These are phyloP conservation scores for Delitschia confertaspora DNA, from an alignment of 495 filamentous ascomycete genomes.

Conservation along the genomic window DNA sequence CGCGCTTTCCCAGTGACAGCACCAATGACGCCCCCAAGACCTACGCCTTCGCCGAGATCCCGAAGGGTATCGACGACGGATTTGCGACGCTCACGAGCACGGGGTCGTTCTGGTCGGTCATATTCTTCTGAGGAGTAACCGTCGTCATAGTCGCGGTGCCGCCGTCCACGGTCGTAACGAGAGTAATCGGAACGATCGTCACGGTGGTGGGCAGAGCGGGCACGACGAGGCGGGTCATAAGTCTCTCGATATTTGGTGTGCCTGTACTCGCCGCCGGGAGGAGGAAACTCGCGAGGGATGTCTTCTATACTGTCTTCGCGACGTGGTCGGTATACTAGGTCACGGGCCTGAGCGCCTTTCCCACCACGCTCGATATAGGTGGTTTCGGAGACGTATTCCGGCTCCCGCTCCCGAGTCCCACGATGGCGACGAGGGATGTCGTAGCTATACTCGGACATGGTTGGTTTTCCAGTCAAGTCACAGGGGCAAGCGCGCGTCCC, in stretches of 20 bases:
- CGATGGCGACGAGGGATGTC: conserved; percentile 18
- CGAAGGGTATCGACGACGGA: conserved; percentile 31
- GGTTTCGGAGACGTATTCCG: conserved; percentile 36
- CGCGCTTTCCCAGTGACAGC: conserved; percentile 39
- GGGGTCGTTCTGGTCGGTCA: conserved; percentile 22
- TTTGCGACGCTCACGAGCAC: conserved; percentile 38
- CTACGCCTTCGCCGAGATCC: conserved; percentile 33
- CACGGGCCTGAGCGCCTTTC: conserved; percentile 29
- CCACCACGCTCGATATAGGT: conserved; percentile 38
- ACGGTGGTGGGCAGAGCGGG: conserved; percentile 28
- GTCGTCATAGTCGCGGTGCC: conserved; percentile 25
- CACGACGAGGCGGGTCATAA: conserved; percentile 30
- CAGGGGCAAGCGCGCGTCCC: not conserved
- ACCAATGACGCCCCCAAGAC: conserved; percentile 36
- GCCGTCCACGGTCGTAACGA: conserved; percentile 22
- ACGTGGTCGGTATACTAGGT: conserved; percentile 35
- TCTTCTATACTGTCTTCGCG: conserved; percentile 40
- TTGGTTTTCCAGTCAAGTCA: not conserved
- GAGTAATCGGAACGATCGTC: conserved; percentile 31
- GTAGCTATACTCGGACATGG: conserved; percentile 33
- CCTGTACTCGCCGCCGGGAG: conserved; percentile 30
- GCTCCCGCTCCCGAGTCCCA: conserved; percentile 35
- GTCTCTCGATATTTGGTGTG: conserved; percentile 29
- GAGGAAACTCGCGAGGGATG: conserved; percentile 38
- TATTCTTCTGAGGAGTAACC: conserved; percentile 32